phyloP scores from a whole-genome alignment of 768 basidiomycete genomes.

The Clitopilus hobsonii region DNA sequence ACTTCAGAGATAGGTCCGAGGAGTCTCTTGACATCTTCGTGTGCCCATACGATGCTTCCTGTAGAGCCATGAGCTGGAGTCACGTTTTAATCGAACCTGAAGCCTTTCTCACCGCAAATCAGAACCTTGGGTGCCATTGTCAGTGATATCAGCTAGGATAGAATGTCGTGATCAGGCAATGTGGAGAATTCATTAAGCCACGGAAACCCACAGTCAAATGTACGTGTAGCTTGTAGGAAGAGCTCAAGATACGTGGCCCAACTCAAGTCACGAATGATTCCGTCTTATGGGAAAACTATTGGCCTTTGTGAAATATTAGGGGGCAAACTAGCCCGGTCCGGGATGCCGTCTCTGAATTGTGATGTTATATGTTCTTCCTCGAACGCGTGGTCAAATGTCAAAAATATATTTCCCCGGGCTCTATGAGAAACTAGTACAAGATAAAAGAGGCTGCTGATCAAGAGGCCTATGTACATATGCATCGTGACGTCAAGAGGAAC shows the following conservation, averaged over 20 bases:
- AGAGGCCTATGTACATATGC: too few species aligned
- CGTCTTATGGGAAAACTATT: not conserved
- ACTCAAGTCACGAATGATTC: not conserved
- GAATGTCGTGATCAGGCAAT: too few species aligned
- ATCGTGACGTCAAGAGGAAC: not conserved
- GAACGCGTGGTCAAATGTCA: not conserved
- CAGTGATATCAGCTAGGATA: not conserved
- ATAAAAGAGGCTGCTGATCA: too few species aligned
- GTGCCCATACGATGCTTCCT: slow-evolving; percentile 80
- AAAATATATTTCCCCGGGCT: not conserved
- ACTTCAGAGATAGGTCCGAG: slow-evolving; percentile 69
- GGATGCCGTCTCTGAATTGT: not conserved
- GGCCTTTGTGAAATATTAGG: not conserved
- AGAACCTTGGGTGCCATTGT: slow-evolving; percentile 23
- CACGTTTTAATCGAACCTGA: not conserved
- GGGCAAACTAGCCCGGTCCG: not conserved
- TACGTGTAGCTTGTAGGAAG: not conserved
- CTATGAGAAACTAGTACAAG: too few species aligned
- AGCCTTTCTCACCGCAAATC: slow-evolving; percentile 18
- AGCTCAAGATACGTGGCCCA: not conserved
- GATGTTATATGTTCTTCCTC: not conserved
- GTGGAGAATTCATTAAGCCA: not conserved
- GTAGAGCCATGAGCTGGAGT: slow-evolving; percentile 1
- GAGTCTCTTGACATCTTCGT: slow-evolving; percentile 63
- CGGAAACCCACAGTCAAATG: not conserved